Evolutionary conservation across 768 basidiomycete species (phyloP), one percentile per base, ranked within the genome.

Genomic region (Mycena crocata): DNA sequence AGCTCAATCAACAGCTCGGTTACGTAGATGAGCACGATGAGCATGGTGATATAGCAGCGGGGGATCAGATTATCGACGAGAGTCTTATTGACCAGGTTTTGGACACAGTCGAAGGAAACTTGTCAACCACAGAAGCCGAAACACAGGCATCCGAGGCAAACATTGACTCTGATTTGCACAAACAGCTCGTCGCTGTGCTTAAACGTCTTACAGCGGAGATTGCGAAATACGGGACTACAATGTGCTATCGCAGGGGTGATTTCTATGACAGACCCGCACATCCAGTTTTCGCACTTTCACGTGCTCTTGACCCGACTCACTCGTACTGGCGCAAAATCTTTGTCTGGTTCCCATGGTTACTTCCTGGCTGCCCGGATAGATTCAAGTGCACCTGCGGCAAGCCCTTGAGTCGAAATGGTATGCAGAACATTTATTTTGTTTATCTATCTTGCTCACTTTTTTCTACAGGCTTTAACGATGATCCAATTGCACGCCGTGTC

Each of bases 11-110:
- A 1, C 24, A 55, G 37, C 54, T 55, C 9, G 17, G 40, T 28
- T 55, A 55, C 13, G 21, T 55, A 9, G 54, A 55, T 5, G 54
- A 55, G 24, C 23, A 55, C 13, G 55, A 56, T 21, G 40, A 56
- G 13, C 55, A 56, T 13, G 55, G 26, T 9, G 55, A 56, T 13
- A 56, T 56, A 5, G 55, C 55, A 9, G 17, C 55, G 17, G 55
- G 40, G 0, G 55, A 56, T 44, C 26, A 30, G 13, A 7, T 44
- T 12, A 56, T 56, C 30, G 21, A 56, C 32, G 55, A 30, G 5
- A 56, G 55, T 40, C 54, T 55, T 17, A 26, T 40, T 1, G 54
- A 55, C n/a, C 37, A 28, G 2, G 37, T 55, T 21, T 19, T 40
- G 17, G 54, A 55, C 2, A 55, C 1, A 3, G 17, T 17, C 1